Evolutionary conservation across 164 flowering plant genomes (phyloP), one percentile per base, ranked within the genome.

Genomic region (Protea cynaroides): DNA sequence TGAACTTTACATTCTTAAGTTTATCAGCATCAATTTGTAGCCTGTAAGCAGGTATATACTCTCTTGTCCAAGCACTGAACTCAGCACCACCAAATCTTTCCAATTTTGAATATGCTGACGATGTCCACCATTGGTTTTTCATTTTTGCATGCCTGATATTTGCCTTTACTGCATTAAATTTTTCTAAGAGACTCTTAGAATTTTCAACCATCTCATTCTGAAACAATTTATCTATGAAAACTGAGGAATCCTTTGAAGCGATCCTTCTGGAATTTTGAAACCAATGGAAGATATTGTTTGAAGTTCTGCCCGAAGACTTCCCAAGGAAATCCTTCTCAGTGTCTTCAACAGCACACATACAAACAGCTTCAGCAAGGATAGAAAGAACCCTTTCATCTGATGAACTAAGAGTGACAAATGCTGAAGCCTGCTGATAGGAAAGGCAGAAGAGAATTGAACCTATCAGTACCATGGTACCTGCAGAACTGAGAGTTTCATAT

Each of bases 11-110:
- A 68, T 80, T 71, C 56, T 64, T 57, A 8, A 80, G 59, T 69
- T 61, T 77, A 59, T 67, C 67, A 22, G 78, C 69, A 68, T 88
- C 83, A 73, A 94, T 75, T 72, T 83, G 79, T 65, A 94, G 71
- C 74, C 70, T 78, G 69, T 85, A 91, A 51, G 84, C 85, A 68
- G 96, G 96, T 24, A 89, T 57, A 79, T 76, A 79, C 73, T 91
- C 93, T 56, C 73, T 78, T 22, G 78, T 56, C 99, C 96, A 94
- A 44, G 74, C 53, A 62, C 80, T 58, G 62, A 94, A 91, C 67
- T 82, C 89, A 62, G 82, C 76, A 51, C 96, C 97, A 59, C 92
- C 99, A 74, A 91, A 74, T 71, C 78, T 84, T 62, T 85, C 92
- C 82, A 94, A 67, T 70, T 79, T 74, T 23, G 79, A 64, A 62